Evolutionary conservation across 179 eudicot species (phyloP).

Genomic region (Carnegiea gigantea): DNA sequence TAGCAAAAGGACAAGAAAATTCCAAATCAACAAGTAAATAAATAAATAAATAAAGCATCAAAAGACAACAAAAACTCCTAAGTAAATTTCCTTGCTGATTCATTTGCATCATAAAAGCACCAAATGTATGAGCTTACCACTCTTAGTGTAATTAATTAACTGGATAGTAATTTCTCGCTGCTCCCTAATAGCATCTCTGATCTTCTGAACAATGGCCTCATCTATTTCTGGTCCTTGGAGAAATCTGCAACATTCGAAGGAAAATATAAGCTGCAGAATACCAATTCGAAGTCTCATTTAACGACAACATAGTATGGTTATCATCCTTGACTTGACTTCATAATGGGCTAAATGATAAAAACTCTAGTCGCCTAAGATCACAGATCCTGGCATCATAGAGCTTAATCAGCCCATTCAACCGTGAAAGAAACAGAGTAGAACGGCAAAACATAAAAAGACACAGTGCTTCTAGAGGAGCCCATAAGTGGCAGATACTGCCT

Average conservation of each 20-base stretch:
- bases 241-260: slow-evolving; percentile 32
- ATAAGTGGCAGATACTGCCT: too few relatives aligned
- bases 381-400: too few relatives aligned
- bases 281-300: too few relatives aligned
- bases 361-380: too few relatives aligned
- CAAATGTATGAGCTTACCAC: slow-evolving; percentile 33
- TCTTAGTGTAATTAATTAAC: slow-evolving; percentile 53
- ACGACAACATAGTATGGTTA: too few relatives aligned
- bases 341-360: too few relatives aligned
- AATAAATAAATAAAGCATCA: neutral
- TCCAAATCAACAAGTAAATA: neutral
- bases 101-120: neutral
- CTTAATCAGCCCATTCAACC: too few relatives aligned
- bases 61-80: neutral
- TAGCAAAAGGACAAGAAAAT: neutral
- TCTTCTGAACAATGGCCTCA: slow-evolving; percentile 48
- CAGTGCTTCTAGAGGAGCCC: too few relatives aligned
- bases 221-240: slow-evolving; percentile 61
- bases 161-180: slow-evolving; percentile 53
- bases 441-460: too few relatives aligned
- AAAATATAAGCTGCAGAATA: slow-evolving; percentile 10
- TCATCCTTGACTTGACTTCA: too few relatives aligned
- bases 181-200: slow-evolving; percentile 52
- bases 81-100: neutral
- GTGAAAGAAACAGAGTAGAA: too few relatives aligned